Evolutionary conservation across 2,329 filamentous ascomycete species (phyloP).

Genomic region (Penicillium rolfsii): DNA sequence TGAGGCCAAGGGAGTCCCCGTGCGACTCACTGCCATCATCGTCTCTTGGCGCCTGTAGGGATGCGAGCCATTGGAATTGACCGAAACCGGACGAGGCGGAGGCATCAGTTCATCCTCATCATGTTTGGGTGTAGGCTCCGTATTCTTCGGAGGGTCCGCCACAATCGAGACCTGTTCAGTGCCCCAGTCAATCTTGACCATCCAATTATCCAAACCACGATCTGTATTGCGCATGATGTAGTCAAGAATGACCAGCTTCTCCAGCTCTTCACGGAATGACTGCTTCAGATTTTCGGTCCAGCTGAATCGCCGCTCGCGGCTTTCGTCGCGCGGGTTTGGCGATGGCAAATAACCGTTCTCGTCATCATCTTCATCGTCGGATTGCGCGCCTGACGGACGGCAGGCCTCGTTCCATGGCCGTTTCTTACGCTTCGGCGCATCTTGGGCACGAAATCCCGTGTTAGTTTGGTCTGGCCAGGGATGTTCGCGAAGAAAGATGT

Average conservation of each 20-base stretch:
- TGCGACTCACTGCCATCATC: slow-evolving; percentile 73
- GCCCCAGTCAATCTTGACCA: slow-evolving; percentile 94
- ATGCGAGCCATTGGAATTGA: slow-evolving; percentile 53
- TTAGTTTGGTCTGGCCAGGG: slow-evolving; percentile 93
- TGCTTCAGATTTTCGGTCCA: slow-evolving; percentile 91
- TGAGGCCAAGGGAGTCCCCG: slow-evolving; percentile 55
- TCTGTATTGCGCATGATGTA: slow-evolving; percentile 99
- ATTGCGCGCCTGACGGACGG: slow-evolving; percentile 65
- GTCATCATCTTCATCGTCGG: slow-evolving; percentile 66
- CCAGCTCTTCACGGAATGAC: slow-evolving; percentile 89
- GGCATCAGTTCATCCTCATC: slow-evolving; percentile 54
- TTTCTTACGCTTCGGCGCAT: slow-evolving; percentile 68
- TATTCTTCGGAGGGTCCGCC: slow-evolving; percentile 76
- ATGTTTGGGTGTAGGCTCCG: slow-evolving; percentile 50
- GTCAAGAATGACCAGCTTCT: slow-evolving; percentile 95
- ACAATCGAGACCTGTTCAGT: slow-evolving; percentile 81
- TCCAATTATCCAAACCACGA: slow-evolving; percentile 96
- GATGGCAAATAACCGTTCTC: slow-evolving; percentile 44
- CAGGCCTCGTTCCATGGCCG: slow-evolving; percentile 82
- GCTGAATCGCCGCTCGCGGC: slow-evolving; percentile 61
- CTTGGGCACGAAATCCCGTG: slow-evolving; percentile 67
- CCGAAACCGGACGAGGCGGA: slow-evolving; percentile 64
- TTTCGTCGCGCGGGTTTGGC: slow-evolving; percentile 52
- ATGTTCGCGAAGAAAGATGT: slow-evolving; percentile 89
- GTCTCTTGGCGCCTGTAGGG: slow-evolving; percentile 79